Percentiles rank a stretch among this genome's conserved stretches.
phyloP scores from a whole-genome alignment of 768 basidiomycete species.

The Leccinum subgranulosum region DNA sequence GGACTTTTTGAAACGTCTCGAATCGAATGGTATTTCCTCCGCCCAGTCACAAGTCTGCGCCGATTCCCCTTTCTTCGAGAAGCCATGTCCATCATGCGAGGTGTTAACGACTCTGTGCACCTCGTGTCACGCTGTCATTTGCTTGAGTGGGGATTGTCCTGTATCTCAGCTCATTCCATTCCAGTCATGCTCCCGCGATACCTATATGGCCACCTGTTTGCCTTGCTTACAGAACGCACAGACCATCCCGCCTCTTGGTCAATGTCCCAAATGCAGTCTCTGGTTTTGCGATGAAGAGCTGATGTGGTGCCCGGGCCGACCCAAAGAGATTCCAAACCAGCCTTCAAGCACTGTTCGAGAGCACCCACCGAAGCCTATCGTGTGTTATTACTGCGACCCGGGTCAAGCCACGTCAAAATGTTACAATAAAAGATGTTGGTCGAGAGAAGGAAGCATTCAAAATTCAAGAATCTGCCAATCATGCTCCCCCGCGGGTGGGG shows the following conservation, averaged over 20 bases:
- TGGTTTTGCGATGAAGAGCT: slow-evolving; percentile 21
- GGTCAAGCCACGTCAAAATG: slow-evolving; percentile 8
- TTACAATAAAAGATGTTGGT: slow-evolving; percentile 15
- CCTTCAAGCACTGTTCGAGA: slow-evolving; percentile 1
- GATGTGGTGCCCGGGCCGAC: slow-evolving; percentile 24
- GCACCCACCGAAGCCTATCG: slow-evolving; percentile 14
- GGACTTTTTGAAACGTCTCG: slow-evolving; percentile 19
- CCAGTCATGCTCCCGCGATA: no score
- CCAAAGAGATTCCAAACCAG: background rate
- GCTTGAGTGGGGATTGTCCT: slow-evolving; percentile 4
- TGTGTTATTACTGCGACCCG: slow-evolving; percentile 10
- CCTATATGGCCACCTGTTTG: no score
- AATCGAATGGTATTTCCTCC: slow-evolving; percentile 2
- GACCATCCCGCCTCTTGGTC: slow-evolving; percentile 4
- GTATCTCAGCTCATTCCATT: no score
- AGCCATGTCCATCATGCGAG: slow-evolving; percentile 15
- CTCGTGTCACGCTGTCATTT: slow-evolving; percentile 13
- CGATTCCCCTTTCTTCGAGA: background rate
- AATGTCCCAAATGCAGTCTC: slow-evolving; percentile 20
- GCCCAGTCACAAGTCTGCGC: background rate
- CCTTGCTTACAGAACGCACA: background rate
- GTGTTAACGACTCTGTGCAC: slow-evolving; percentile 5
- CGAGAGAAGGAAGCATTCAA: background rate
- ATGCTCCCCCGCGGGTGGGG: slow-evolving; percentile 18
- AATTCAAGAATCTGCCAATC: slow-evolving; percentile 11